Conservation (phyloP, 768 basidiomycete genomes). For the Trametes coccinea region DNA sequence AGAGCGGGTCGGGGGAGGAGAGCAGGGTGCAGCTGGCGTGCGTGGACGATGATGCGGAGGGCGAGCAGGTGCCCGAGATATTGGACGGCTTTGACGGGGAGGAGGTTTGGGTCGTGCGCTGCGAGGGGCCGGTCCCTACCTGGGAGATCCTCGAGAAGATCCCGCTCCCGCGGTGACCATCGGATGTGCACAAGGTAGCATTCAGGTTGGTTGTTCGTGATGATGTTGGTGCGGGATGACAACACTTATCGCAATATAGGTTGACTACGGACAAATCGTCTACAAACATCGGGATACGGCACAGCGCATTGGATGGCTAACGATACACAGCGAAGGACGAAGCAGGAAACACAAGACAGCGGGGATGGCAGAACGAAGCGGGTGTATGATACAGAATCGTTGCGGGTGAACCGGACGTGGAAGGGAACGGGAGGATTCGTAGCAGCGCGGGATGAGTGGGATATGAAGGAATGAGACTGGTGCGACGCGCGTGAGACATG, state of each 20-base stretch:
- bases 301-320: not conserved
- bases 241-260: no score
- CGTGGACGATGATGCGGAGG: conserved; percentile 8
- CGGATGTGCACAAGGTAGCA: no score
- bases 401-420: no score
- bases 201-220: no score
- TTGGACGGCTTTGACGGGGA: conserved; percentile 28
- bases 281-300: conserved; percentile 4
- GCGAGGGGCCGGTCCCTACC: conserved; percentile 30
- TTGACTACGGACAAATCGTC: not conserved
- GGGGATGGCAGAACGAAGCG: not conserved
- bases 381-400: not conserved
- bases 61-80: conserved; percentile 10
- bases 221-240: no score
- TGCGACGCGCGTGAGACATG: not conserved
- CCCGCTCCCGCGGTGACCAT: conserved; percentile 2
- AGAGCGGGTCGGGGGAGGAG: conserved; percentile 31
- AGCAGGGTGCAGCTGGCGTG: conserved; percentile 11
- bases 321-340: conserved; percentile 12
- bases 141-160: conserved; percentile 31
- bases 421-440: conserved; percentile 6
- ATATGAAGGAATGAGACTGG: not conserved
- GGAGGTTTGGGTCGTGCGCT: conserved; percentile 33
- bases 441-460: not conserved
- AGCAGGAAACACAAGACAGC: not conserved